A percentile compares a stretch with the other conserved stretches of the same genome.
These are phyloP conservation scores for Coemansia sp. DNA, from an alignment of 192 early-diverging fungal genomes.

Conservation along the genomic window DNA sequence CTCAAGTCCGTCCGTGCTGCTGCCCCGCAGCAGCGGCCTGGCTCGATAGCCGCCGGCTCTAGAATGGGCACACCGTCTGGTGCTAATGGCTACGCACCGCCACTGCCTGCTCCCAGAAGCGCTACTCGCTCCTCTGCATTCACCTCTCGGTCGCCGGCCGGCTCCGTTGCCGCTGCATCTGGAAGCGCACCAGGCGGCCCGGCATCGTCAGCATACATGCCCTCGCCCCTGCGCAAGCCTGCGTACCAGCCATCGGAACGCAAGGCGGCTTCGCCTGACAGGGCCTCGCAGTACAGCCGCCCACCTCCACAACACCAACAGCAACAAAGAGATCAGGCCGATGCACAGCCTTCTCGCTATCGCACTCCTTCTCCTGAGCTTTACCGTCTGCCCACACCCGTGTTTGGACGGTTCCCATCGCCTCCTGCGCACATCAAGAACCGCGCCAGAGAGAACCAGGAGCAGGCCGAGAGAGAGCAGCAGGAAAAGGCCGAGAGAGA, in stretches of 20 bases:
- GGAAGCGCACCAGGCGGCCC: background rate
- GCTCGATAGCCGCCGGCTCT: constrained; percentile 10
- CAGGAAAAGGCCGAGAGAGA: constrained; percentile 1
- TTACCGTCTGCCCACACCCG: constrained; percentile 39
- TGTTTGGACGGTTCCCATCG: constrained; percentile 55
- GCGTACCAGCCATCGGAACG: constrained; percentile 42
- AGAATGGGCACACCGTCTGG: background rate
- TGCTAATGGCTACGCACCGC: constrained; percentile 6
- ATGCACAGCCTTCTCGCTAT: background rate
- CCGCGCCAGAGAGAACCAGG: constrained; percentile 29
- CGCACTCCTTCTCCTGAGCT: constrained; percentile 38
- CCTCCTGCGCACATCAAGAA: constrained; percentile 55
- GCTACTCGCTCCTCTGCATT: constrained; percentile 21
- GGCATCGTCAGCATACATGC: constrained; percentile 12
- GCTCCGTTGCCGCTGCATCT: constrained; percentile 3
- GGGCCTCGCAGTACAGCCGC: constrained; percentile 4
- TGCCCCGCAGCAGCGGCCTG: constrained; percentile 18
- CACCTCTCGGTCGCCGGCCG: constrained; percentile 16
- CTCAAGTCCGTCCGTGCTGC: constrained; percentile 33
- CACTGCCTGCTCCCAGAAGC: constrained; percentile 9
- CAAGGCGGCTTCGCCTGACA: constrained; percentile 14
- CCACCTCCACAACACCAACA: constrained; percentile 11
- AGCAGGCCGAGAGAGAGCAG: constrained; percentile 8
- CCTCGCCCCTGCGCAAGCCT: constrained; percentile 36
- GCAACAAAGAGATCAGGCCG: constrained; percentile 16